Evolutionary conservation across 345 rosid species (phyloP).

Genomic region (Microthlaspi erraticum): DNA sequence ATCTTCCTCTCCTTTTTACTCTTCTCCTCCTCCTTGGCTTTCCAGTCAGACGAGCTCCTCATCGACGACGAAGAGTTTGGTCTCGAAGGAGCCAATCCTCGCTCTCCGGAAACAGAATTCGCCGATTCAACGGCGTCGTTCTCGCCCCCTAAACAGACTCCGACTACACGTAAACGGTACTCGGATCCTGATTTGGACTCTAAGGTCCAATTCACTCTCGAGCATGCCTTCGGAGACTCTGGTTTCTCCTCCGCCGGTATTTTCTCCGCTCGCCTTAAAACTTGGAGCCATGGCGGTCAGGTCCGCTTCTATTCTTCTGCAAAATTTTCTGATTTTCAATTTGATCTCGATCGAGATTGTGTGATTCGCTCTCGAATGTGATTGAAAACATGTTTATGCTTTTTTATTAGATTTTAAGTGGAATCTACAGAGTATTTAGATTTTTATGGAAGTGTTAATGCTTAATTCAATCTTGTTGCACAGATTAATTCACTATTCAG

Average conservation of each 20-base stretch:
- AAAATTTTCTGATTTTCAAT: neutral
- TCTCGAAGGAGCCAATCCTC: constrained; percentile 58
- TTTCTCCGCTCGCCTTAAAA: constrained; percentile 93
- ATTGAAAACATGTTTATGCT: no score
- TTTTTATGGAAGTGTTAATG: neutral
- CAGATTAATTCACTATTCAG: neutral
- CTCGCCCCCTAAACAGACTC: constrained; percentile 24
- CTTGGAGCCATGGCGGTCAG: constrained; percentile 85
- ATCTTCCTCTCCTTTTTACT: constrained; percentile 41
- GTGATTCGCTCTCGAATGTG: no score
- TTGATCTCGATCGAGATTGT: constrained; percentile 1
- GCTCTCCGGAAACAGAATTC: constrained; percentile 45
- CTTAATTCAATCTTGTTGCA: neutral
- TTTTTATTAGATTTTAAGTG: neutral
- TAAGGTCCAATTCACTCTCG: constrained; percentile 88
- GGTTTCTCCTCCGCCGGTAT: constrained; percentile 81
- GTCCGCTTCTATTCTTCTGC: constrained; percentile 35
- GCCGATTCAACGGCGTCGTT: constrained; percentile 42
- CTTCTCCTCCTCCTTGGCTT: constrained; percentile 45
- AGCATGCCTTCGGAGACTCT: constrained; percentile 92
- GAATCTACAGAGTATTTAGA: neutral
- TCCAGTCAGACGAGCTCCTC: constrained; percentile 88
- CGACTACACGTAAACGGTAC: constrained; percentile 56
- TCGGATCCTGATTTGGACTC: constrained; percentile 90
- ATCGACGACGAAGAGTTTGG: constrained; percentile 86